Percentiles rank a stretch among this genome's conserved stretches.
Conservation (phyloP, 2,329 filamentous ascomycete species). For the Pseudogymnoascus sp. region DNA sequence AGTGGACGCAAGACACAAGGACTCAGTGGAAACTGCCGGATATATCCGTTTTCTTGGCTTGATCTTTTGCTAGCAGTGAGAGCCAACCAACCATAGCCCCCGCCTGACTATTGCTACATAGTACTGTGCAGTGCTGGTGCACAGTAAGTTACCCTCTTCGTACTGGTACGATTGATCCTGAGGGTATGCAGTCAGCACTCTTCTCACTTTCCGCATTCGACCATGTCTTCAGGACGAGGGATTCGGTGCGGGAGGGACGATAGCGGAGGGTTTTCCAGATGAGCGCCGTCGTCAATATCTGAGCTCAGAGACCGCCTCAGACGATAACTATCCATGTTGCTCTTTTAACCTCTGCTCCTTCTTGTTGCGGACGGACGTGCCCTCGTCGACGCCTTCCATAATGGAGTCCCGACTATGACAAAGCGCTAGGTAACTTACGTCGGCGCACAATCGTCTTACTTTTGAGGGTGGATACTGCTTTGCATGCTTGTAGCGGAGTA, state of each 20-base stretch:
- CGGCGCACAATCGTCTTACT: slow-evolving; percentile 1
- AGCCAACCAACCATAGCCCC: slow-evolving; percentile 1
- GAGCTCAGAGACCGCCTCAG: not conserved
- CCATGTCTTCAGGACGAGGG: not conserved
- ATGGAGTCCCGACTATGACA: not conserved
- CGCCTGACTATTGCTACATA: not conserved
- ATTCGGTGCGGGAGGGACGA: not conserved
- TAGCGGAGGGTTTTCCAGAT: not conserved
- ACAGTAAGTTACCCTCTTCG: not conserved
- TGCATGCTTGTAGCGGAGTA: not conserved
- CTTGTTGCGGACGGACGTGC: not conserved
- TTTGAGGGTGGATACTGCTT: not conserved
- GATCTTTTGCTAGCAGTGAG: not conserved
- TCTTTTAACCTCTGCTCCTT: not conserved
- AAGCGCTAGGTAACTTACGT: not conserved
- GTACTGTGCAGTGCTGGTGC: not conserved
- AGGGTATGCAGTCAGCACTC: slow-evolving; percentile 1
- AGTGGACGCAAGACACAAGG: not conserved
- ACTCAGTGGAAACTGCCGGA: not conserved
- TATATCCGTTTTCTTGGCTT: not conserved
- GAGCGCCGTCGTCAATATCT: not conserved
- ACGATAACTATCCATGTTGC: not conserved
- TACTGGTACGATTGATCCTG: slow-evolving; percentile 6
- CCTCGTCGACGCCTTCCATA: not conserved
- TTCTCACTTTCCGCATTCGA: slow-evolving; percentile 2